Evolutionary conservation across 2,329 filamentous ascomycete genomes (phyloP).

Genomic region (Sporothrix euskadiensis): DNA sequence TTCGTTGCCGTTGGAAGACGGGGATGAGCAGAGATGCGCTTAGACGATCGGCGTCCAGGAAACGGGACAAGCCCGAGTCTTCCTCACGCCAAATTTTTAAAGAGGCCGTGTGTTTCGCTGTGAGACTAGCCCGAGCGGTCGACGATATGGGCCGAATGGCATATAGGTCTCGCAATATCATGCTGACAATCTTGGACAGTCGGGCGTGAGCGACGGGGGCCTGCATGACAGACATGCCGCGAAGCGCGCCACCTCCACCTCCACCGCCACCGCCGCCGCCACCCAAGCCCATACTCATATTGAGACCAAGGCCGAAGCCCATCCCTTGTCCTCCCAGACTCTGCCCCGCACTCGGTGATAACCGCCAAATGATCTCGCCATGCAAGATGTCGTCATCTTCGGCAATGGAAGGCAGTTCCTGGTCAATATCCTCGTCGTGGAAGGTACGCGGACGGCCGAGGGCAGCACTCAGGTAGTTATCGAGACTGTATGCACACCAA

Average conservation of each 20-base stretch:
- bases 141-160: conserved; percentile 41
- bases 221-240: conserved; percentile 25
- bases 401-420: conserved; percentile 55
- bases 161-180: conserved; percentile 42
- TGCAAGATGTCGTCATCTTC: conserved; percentile 53
- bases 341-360: not conserved
- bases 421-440: conserved; percentile 66
- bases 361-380: not conserved
- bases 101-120: conserved; percentile 38
- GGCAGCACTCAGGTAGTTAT: conserved; percentile 64
- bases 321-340: not conserved
- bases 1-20: conserved; percentile 40
- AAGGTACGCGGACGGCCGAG: conserved; percentile 62
- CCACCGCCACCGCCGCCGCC: not conserved
- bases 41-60: conserved; percentile 43
- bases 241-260: not conserved
- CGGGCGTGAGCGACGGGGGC: conserved; percentile 24
- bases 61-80: conserved; percentile 36
- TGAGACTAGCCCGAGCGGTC: conserved; percentile 35
- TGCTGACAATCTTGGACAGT: conserved; percentile 42
- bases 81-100: conserved; percentile 41
- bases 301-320: not conserved
- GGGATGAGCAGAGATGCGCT: conserved; percentile 21
- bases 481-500: conserved; percentile 65
- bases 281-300: not conserved